These are phyloP conservation scores for Hanseniaspora meyeri DNA, from an alignment of 805 yeast genomes.

Conservation along the genomic window DNA sequence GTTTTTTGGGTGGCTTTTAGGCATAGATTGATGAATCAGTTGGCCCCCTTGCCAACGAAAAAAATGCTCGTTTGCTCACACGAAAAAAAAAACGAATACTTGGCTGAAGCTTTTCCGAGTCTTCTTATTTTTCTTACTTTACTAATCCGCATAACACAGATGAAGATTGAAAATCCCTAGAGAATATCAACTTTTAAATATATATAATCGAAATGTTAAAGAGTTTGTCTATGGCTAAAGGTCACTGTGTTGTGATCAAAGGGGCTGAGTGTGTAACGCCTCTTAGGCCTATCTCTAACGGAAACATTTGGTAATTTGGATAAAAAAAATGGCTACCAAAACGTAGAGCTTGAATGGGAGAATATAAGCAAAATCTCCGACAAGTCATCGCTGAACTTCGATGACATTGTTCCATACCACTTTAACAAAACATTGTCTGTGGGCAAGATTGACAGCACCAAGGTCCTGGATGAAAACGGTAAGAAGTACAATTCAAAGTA, in stretches of 20 bases:
- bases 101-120: too few relatives aligned
- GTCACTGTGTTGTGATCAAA: not conserved
- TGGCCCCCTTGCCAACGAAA: too few relatives aligned
- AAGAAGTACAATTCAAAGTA: not conserved
- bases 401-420: constrained; percentile 3
- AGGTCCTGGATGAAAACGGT: not conserved
- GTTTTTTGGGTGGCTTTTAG: too few relatives aligned
- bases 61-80: too few relatives aligned
- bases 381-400: not conserved
- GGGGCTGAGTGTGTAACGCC: constrained; percentile 10
- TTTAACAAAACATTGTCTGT: not conserved
- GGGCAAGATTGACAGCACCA: not conserved
- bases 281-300: constrained; percentile 7
- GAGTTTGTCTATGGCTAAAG: not conserved
- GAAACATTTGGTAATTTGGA: not conserved
- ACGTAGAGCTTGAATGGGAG: not conserved
- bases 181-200: not conserved
- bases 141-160: not conserved
- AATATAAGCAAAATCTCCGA: constrained; percentile 1
- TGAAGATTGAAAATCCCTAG: too few relatives aligned
- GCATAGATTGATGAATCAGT: too few relatives aligned
- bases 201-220: not conserved
- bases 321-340: not conserved
- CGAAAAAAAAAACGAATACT: too few relatives aligned
- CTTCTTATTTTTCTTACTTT: not conserved